Percentiles rank a stretch among this genome's conserved stretches.
These are phyloP conservation scores for Sporisorium reilianum DNA, from an alignment of 1,284 basidiomycete genomes.

Conservation along the genomic window DNA sequence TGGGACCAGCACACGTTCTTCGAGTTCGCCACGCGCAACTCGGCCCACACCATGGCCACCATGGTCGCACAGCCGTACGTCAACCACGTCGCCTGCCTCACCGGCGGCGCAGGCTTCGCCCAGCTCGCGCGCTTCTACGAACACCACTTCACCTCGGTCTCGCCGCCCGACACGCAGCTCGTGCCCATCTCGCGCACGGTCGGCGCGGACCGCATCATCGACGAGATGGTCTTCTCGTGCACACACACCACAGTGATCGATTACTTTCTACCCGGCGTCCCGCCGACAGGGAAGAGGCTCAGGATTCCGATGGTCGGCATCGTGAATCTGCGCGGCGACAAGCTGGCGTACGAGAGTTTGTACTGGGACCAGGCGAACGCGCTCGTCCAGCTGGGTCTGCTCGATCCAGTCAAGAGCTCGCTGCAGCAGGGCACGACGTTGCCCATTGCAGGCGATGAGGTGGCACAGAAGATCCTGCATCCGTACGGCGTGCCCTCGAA, in stretches of 20 bases:
- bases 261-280: constrained; percentile 37
- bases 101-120: constrained; percentile 28
- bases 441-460: constrained; percentile 34
- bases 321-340: constrained; percentile 42
- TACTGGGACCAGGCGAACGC: constrained; percentile 47
- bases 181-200: constrained; percentile 31
- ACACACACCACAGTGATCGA: constrained; percentile 42
- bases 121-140: constrained; percentile 37
- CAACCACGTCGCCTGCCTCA: constrained; percentile 41
- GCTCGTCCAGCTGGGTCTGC: constrained; percentile 23
- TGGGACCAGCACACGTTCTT: constrained; percentile 48
- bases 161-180: constrained; percentile 24
- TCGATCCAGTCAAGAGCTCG: constrained; percentile 25
- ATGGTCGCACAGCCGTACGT: constrained; percentile 42
- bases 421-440: constrained; percentile 4
- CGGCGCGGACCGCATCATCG: constrained; percentile 32
- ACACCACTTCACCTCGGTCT: constrained; percentile 35
- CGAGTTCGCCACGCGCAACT: constrained; percentile 31
- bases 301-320: constrained; percentile 41
- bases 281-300: constrained; percentile 29
- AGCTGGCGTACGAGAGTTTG: constrained; percentile 38
- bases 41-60: constrained; percentile 40
- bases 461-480: constrained; percentile 39
- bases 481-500: constrained; percentile 36
- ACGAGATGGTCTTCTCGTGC: constrained; percentile 42